Evolutionary conservation across 805 yeast species (phyloP).

Genomic region (Komagataella phaffii): DNA sequence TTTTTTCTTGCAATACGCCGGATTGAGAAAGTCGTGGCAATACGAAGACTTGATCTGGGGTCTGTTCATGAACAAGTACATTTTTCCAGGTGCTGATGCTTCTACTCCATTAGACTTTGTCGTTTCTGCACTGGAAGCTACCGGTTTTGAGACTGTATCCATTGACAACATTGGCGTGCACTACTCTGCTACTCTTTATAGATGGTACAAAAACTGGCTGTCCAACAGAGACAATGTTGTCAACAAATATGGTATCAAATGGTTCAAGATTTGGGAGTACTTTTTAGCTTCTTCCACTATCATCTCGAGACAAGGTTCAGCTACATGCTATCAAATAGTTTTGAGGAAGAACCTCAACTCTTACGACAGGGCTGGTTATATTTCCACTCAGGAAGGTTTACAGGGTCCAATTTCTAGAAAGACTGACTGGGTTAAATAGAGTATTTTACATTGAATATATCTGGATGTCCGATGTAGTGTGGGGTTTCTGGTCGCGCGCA

Average conservation of each 20-base stretch:
- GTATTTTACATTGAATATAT: not conserved
- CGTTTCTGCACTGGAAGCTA: conserved; percentile 59
- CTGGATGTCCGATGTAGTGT: not conserved
- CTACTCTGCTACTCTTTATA: conserved; percentile 83
- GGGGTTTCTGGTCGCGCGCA: not conserved
- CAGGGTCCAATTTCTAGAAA: conserved; percentile 43
- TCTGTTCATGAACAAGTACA: conserved; percentile 87
- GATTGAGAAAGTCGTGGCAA: conserved; percentile 86
- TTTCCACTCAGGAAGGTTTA: conserved; percentile 69
- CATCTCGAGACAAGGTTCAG: conserved; percentile 86
- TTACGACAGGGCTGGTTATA: conserved; percentile 70
- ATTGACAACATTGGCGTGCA: conserved; percentile 87
- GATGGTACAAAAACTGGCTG: conserved; percentile 93
- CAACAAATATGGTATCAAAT: conserved; percentile 72
- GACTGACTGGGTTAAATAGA: conserved; percentile 39
- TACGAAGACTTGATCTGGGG: conserved; percentile 93
- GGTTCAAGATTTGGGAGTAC: conserved; percentile 92
- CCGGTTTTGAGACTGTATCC: conserved; percentile 76
- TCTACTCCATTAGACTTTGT: conserved; percentile 87
- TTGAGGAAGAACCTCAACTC: conserved; percentile 82
- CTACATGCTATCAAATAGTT: conserved; percentile 82
- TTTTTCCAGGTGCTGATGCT: conserved; percentile 96
- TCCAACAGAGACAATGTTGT: conserved; percentile 66
- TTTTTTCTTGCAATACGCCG: conserved; percentile 80
- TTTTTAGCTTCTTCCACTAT: conserved; percentile 75